These are phyloP conservation scores for Zymoseptoria tritici DNA, from an alignment of 2,329 filamentous ascomycete genomes.

Conservation along the genomic window DNA sequence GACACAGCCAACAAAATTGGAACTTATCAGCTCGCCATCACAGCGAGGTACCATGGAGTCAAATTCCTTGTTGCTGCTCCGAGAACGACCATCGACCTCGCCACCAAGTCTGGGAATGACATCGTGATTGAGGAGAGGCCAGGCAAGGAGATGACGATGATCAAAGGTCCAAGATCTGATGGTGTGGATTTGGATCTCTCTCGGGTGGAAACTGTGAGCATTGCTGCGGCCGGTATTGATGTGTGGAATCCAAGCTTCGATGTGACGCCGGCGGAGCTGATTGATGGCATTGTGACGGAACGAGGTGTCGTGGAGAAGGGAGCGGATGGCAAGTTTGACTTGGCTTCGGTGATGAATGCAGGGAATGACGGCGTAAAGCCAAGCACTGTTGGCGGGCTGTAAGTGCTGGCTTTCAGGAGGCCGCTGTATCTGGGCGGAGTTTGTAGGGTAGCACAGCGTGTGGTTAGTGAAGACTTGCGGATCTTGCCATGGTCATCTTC, in stretches of 20 bases:
- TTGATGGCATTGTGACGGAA: constrained; percentile 93
- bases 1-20: constrained; percentile 99
- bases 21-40: constrained; percentile 86
- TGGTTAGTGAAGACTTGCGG: too few species aligned
- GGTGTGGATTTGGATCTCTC: constrained; percentile 55
- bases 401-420: neutral
- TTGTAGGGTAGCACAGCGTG: neutral
- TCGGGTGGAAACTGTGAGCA: constrained; percentile 65
- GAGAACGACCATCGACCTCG: constrained; percentile 84
- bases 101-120: constrained; percentile 65
- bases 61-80: constrained; percentile 95
- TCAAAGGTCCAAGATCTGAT: constrained; percentile 65
- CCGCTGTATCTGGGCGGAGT: neutral
- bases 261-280: constrained; percentile 78
- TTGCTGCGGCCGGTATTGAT: constrained; percentile 65
- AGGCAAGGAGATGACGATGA: constrained; percentile 71
- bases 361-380: constrained; percentile 30
- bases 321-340: constrained; percentile 58
- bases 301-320: constrained; percentile 78
- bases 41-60: constrained; percentile 78
- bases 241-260: constrained; percentile 99
- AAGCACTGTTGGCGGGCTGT: constrained; percentile 25
- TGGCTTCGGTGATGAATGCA: constrained; percentile 27
- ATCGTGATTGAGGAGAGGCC: constrained; percentile 90
- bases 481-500: too few species aligned